These are phyloP conservation scores for Xylaria castorea DNA, from an alignment of 495 filamentous ascomycete species.

Conservation along the genomic window DNA sequence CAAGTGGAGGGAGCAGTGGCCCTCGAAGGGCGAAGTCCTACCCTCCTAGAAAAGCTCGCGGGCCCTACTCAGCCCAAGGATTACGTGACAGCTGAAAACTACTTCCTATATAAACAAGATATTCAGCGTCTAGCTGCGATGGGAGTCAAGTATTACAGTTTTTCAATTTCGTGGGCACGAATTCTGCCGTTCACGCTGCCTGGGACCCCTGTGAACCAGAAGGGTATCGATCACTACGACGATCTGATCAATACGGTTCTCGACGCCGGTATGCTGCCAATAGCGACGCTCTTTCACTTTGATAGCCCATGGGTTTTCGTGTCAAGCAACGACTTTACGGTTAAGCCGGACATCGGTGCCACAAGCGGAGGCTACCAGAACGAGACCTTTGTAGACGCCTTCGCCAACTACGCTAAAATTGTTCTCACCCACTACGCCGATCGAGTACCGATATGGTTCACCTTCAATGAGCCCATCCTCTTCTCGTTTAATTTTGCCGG, in stretches of 20 bases:
- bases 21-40: slow-evolving; percentile 37
- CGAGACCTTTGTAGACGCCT: slow-evolving; percentile 60
- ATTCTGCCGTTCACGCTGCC: slow-evolving; percentile 44
- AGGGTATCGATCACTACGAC: slow-evolving; percentile 56
- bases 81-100: slow-evolving; percentile 55
- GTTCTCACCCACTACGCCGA: slow-evolving; percentile 53
- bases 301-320: slow-evolving; percentile 58
- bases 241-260: slow-evolving; percentile 59
- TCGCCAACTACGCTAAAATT: slow-evolving; percentile 57
- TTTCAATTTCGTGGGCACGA: slow-evolving; percentile 47
- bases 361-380: slow-evolving; percentile 33
- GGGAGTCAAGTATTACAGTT: slow-evolving; percentile 54
- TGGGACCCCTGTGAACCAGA: slow-evolving; percentile 47
- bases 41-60: slow-evolving; percentile 44
- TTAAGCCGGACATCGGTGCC: background rate
- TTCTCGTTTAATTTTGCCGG: slow-evolving; percentile 27
- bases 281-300: slow-evolving; percentile 63
- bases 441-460: slow-evolving; percentile 63
- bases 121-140: slow-evolving; percentile 55
- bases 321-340: slow-evolving; percentile 39
- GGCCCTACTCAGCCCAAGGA: slow-evolving; percentile 36
- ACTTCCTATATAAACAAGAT: slow-evolving; percentile 61
- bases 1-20: slow-evolving; percentile 39
- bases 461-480: slow-evolving; percentile 58
- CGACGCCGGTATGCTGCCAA: slow-evolving; percentile 56